phyloP scores from a whole-genome alignment of 1,284 basidiomycete genomes.

The Laetiporus sulphureus region DNA sequence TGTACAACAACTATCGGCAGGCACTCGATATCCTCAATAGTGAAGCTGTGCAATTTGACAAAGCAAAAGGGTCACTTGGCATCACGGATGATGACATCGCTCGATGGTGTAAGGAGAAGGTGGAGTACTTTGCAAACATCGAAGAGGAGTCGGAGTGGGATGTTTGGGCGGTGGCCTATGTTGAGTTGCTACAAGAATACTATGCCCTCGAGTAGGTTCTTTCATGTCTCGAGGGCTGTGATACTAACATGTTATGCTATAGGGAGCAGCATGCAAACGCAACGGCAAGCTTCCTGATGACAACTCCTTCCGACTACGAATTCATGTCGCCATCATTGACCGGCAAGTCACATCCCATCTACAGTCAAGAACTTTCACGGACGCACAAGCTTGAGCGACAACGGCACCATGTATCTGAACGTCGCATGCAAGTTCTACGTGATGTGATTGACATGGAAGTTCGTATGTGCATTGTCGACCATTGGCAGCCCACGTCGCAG shows the following conservation, averaged over 20 bases:
- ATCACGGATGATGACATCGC: constrained; percentile 11
- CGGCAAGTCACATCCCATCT: not conserved
- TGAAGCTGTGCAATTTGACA: constrained; percentile 4
- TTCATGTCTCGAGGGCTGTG: not conserved
- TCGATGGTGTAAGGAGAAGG: constrained; percentile 10
- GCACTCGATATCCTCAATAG: constrained; percentile 17
- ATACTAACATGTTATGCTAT: too few species aligned
- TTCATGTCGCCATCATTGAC: not conserved
- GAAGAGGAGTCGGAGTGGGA: constrained; percentile 14
- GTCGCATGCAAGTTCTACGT: not conserved
- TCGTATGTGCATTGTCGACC: constrained; percentile 12
- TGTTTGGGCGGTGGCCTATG: constrained; percentile 14
- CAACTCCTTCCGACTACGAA: constrained; percentile 2
- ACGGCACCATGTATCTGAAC: constrained; percentile 5
- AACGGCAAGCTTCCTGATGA: too few species aligned
- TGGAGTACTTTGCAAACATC: constrained; percentile 11
- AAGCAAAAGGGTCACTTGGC: constrained; percentile 3
- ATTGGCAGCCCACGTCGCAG: constrained; percentile 15
- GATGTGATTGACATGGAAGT: constrained; percentile 16
- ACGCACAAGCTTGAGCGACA: constrained; percentile 9
- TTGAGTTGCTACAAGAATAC: constrained; percentile 6
- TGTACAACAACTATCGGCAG: constrained; percentile 23
- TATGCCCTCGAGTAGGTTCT: not conserved
- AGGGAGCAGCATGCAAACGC: too few species aligned
- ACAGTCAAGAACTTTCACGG: constrained; percentile 3